Evolutionary conservation across 768 basidiomycete species (phyloP), one percentile per base, ranked within the genome.

Genomic region (Podaxis sp.): DNA sequence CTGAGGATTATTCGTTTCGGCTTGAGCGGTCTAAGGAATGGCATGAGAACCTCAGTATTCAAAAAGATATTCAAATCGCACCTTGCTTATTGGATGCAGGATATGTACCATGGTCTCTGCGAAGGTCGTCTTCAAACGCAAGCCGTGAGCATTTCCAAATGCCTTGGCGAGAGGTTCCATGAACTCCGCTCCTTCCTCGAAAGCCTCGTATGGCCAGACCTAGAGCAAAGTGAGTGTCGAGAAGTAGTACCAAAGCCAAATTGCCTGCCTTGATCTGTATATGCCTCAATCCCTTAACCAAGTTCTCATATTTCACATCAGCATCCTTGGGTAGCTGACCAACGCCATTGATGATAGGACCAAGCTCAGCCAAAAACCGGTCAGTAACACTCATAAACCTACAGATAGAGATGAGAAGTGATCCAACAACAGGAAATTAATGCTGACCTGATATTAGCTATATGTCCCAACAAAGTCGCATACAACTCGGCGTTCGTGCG

Each of bases 331-430:
- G 80, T 4, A 93, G 85, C 61, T 91, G 89, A 1, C 27, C 27
- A 29, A 29, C 27, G 7, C 86, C 88, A n/a, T 82, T 80, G 15
- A 87, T 83, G 7, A 94, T 80, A 29, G 91, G 91, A 4, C 78
- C 79, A 37, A 98, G 79, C 68, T 96, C 95, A 1, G 82, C 81
- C 55, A 95, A 74, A 72, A 96, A 98, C 0, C 93, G 86, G 74
- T 97, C 94, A 3, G 93, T 94, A n/a, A 98, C 92, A 63, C 89
- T 95, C 66, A 90, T 80, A 67, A 98, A 98, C 57, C 94, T 93
- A 61, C 6, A 17, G 22, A 4, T 11, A 57, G 63, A 25, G 22
- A 53, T 25, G 56, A 19, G 37, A 51, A 8, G 15, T 17, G 11
- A 19, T 17, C 57, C 8, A 46, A 17, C 56, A 15, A 5, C 43